Evolutionary conservation across 1,139 yeast species (phyloP).

Genomic region (Hemisphaericaspora xylanilytica): DNA sequence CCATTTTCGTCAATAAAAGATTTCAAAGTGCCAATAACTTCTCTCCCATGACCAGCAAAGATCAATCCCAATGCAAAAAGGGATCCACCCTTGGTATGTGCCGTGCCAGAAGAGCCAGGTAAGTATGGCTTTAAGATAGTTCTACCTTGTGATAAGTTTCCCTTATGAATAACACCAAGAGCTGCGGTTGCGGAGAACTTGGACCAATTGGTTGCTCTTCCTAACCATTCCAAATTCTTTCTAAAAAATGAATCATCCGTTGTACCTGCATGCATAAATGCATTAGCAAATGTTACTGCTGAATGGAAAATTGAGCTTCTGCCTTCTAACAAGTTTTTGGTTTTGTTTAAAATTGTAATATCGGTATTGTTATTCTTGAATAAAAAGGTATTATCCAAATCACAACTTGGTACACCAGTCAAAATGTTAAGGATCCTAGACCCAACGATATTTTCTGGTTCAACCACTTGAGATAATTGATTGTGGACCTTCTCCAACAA

Average conservation of each 20-base stretch:
- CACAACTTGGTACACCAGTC: conserved; percentile 93
- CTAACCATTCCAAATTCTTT: conserved; percentile 91
- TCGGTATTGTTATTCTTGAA: conserved; percentile 88
- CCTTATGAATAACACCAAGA: conserved; percentile 94
- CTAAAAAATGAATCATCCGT: conserved; percentile 93
- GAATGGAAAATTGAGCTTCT: conserved; percentile 93
- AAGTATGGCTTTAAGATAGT: conserved; percentile 85
- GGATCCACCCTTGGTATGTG: conserved; percentile 95
- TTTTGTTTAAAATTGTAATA: conserved; percentile 72
- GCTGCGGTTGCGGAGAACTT: conserved; percentile 98
- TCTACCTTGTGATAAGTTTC: conserved; percentile 88
- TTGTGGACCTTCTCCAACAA: conserved; percentile 61
- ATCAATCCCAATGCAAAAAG: conserved; percentile 90
- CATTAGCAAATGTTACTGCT: conserved; percentile 93
- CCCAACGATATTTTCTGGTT: conserved; percentile 26
- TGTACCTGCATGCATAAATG: conserved; percentile 95
- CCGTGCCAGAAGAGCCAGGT: conserved; percentile 78
- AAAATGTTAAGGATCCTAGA: conserved; percentile 64
- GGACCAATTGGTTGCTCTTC: conserved; percentile 97
- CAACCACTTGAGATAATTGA: conserved; percentile 44
- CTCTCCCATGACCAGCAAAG: conserved; percentile 95
- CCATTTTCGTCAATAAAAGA: conserved; percentile 70
- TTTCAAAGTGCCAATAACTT: conserved; percentile 77
- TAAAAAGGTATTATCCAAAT: conserved; percentile 84
- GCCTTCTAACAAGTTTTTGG: conserved; percentile 83